Evolutionary conservation across 768 basidiomycete species (phyloP), one percentile per base, ranked within the genome.

Genomic region (Naganishia vaughanmartiniae): DNA sequence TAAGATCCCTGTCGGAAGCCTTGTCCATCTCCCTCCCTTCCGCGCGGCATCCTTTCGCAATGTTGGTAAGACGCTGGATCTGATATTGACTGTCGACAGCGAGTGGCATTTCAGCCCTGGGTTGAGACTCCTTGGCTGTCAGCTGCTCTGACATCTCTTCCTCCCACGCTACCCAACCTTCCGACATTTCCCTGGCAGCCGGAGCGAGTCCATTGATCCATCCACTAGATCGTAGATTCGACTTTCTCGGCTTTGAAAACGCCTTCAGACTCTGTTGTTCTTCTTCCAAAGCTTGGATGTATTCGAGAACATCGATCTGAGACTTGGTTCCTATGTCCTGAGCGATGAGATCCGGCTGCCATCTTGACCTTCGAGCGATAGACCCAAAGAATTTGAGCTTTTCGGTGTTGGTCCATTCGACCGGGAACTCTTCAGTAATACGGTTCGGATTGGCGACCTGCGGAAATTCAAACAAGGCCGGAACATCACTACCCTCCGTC

Each of bases 341-440:
- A 0, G 90, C 87, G 60, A 93, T 89, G 56, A 92, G 84, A 79
- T 93, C 92, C 0, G 90, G 89, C 26, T 90, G 82, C 53, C 89
- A 84, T 30, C 89, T 85, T 24, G 91, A 92, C 79, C 89, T 82
- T 1, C 87, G 78, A 31, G 85, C 80, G 26, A 93, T 79, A 0
- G 85, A 88, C 78, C 86, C 88, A 78, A 92, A 93, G 81, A 93
- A 90, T 0, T 76, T 73, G 31, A 87, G 83, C 72, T 89, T 89
- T 76, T 93, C 92, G n/a, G 81, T 73, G 0, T 84, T 77, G 4
- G 88, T 87, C 91, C 91, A 93, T 70, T 26, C 21, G 5, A 7
- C 42, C 14, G 60, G 42, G 26, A 42, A 17, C 3, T n/a, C n/a
- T 7, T 63, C 60, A 19, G 60, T 42, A n/a, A 63, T 36, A 15